A percentile compares a stretch with the other conserved stretches of the same genome.
phyloP scores from a whole-genome alignment of 352 stramenopile species.

The Elongisporangium undulatum region DNA sequence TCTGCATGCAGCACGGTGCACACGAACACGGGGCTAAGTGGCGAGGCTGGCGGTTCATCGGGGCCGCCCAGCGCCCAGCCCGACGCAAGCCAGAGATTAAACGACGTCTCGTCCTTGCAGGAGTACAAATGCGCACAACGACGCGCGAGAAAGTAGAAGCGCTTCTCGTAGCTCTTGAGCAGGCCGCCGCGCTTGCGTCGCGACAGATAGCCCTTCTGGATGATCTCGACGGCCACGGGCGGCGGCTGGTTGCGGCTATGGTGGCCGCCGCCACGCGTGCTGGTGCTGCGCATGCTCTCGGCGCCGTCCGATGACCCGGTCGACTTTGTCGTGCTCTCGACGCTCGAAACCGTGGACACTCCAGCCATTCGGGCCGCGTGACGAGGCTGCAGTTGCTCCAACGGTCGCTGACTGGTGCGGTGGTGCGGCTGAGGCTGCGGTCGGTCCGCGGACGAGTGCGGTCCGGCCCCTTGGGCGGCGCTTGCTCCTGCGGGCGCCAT shows the following conservation, averaged over 20 bases:
- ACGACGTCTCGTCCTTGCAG: constrained; percentile 62
- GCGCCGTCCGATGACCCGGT: not conserved
- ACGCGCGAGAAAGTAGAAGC: constrained; percentile 57
- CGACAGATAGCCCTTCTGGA: constrained; percentile 40
- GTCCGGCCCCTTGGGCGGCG: not conserved
- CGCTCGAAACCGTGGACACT: not conserved
- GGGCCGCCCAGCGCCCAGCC: constrained; percentile 15
- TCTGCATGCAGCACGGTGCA: constrained; percentile 55
- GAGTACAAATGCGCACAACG: constrained; percentile 38
- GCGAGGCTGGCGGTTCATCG: constrained; percentile 20
- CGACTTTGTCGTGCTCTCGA: not conserved
- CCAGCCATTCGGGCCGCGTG: not conserved
- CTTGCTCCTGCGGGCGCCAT: not conserved
- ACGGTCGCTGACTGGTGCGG: not conserved
- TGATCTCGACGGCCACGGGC: constrained; percentile 25
- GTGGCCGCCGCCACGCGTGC: not conserved
- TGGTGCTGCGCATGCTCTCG: not conserved
- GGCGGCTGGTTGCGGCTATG: constrained; percentile 10
- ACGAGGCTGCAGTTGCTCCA: not conserved
- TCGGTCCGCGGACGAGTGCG: not conserved
- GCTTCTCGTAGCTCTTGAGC: constrained; percentile 59
- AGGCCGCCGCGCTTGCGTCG: constrained; percentile 37
- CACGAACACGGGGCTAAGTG: constrained; percentile 31
- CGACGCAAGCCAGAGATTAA: constrained; percentile 52
- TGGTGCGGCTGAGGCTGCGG: not conserved